These are phyloP conservation scores for Aspergillus unguis DNA, from an alignment of 2,329 filamentous ascomycete species.

Conservation along the genomic window DNA sequence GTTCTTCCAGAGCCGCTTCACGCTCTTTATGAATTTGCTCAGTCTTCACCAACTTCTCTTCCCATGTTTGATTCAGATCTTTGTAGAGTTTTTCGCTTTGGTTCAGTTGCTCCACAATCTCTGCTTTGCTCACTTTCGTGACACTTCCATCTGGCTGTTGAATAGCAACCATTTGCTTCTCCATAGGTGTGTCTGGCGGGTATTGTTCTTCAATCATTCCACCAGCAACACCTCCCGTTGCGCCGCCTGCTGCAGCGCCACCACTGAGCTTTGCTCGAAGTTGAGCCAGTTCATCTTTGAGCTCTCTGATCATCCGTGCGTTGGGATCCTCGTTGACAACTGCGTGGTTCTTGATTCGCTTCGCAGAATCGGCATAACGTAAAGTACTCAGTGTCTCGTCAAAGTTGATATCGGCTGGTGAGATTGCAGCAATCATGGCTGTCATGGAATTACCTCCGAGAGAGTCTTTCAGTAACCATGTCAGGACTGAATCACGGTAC, in stretches of 20 bases:
- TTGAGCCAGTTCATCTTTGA: conserved; percentile 89
- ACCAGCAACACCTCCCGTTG: conserved; percentile 38
- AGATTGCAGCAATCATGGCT: conserved; percentile 98
- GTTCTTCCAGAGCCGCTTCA: conserved; percentile 88
- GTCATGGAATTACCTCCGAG: conserved; percentile 98
- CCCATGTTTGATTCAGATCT: conserved; percentile 98
- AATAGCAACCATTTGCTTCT: conserved; percentile 95
- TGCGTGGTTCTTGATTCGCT: conserved; percentile 99
- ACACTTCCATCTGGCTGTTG: conserved; percentile 77
- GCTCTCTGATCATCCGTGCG: conserved; percentile 94
- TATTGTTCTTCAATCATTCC: conserved; percentile 75
- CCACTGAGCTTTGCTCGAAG: conserved; percentile 80
- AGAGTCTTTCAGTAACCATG: conserved; percentile 95
- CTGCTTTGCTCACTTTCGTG: conserved; percentile 96
- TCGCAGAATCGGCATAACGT: conserved; percentile 94
- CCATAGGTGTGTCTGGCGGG: conserved; percentile 83
- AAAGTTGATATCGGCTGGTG: conserved; percentile 97
- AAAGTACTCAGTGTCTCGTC: conserved; percentile 95
- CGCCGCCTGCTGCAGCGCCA: conserved; percentile 44
- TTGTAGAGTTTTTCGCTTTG: conserved; percentile 95
- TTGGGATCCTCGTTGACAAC: conserved; percentile 99
- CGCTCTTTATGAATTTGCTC: conserved; percentile 97
- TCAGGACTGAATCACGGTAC: conserved; percentile 93
- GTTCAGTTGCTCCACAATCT: conserved; percentile 92
- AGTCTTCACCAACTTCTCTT: conserved; percentile 90